Conservation (phyloP, 1,284 basidiomycete species). For the Athelia psychrophila region DNA sequence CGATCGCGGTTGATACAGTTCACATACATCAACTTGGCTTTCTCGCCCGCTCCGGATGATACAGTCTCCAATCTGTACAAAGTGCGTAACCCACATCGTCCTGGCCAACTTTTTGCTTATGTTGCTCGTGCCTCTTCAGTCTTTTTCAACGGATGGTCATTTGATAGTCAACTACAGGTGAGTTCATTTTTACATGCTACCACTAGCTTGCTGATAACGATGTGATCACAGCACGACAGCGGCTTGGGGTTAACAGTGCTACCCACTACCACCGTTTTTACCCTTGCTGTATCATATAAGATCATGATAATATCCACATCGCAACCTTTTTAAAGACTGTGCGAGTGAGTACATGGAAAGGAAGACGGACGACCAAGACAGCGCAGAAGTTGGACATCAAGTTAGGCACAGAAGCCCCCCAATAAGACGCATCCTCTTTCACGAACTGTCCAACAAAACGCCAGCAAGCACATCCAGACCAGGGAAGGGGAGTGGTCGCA, state of each 20-base stretch:
- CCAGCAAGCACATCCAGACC: too few species aligned
- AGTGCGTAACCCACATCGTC: conserved; percentile 34
- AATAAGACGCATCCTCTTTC: too few species aligned
- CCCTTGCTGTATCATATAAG: too few species aligned
- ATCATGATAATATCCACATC: too few species aligned
- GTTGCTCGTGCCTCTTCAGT: conserved; percentile 41
- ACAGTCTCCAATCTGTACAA: conserved; percentile 75
- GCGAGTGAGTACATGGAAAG: too few species aligned
- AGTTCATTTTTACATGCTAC: conserved; percentile 16
- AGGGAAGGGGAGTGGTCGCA: too few species aligned
- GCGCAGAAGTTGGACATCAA: too few species aligned
- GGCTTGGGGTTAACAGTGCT: conserved; percentile 59
- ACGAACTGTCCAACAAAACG: too few species aligned
- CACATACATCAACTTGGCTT: conserved; percentile 98
- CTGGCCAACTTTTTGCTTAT: neutral
- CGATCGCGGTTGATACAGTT: conserved; percentile 55
- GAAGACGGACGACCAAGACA: too few species aligned
- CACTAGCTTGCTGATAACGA: neutral
- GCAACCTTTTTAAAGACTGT: too few species aligned
- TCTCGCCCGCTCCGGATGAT: conserved; percentile 84
- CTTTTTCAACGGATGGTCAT: conserved; percentile 90
- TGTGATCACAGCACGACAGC: conserved; percentile 54
- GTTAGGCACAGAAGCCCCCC: too few species aligned
- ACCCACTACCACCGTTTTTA: too few species aligned
- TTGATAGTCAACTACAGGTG: conserved; percentile 96